Evolutionary conservation across 441 rosid genomes (phyloP), one percentile per base, ranked within the genome.

Genomic region (Erodium moschatum): DNA sequence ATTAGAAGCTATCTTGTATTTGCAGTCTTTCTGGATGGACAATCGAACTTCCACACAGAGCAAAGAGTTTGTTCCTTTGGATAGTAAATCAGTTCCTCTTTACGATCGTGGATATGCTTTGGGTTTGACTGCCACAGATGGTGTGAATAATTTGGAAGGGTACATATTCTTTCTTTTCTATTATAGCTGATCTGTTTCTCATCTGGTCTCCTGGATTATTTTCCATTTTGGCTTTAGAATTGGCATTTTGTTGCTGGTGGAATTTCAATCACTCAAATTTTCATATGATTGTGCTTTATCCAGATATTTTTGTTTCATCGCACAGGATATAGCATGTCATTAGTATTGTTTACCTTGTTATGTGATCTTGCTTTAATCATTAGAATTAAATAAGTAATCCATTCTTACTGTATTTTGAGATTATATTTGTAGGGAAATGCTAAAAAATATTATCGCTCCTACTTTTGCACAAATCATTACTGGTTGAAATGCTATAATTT

Each of bases 11-110:
- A 75, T 79, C n/a, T 42, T 8, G 48, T 42, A 42, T 78, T 31
- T 84, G 84, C 78, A 95, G 97, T 85, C 94, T 60, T 95, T 85
- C 71, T 90, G 97, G 97, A 81, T 95, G 58, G 99, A 92, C 78
- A 79, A 78, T 70, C 86, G 81, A 83, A 81, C 90, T 35, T 76
- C 79, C 72, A 80, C 73, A 69, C 79, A 73, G 66, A 76, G 67
- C 60, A 74, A 73, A 67, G 86, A 64, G 46, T 72, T 78, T 38
- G 71, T 77, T 79, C 76, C 85, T 18, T 75, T 81, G 50, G 89
- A 87, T 70, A 69, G 83, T 73, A 81, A 75, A 77, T 71, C 62
- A n/a, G 88, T 86, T 68, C 99, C 99, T 52, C 89, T 87, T 71
- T 95, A 95, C 85, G 93, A 95, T 73, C 99, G 99, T 77, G 91